Evolutionary conservation across 345 rosid genomes (phyloP), one percentile per base, ranked within the genome.

Genomic region (Noccaea bulbosa): DNA sequence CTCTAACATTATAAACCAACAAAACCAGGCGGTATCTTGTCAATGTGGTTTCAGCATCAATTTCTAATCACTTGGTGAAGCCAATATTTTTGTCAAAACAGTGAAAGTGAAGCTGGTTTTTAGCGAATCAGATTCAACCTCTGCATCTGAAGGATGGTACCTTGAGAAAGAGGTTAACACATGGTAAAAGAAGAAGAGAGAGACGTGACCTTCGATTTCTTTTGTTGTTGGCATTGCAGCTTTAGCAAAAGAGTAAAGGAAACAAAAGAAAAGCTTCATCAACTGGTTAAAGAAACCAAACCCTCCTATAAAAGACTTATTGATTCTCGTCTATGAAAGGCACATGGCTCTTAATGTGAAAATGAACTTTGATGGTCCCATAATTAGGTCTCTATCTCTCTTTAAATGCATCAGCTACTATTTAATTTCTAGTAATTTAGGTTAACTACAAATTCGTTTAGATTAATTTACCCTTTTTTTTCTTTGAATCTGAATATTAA

Each of bases 181-280:
- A 38, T 68, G 58, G 70, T 50, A 61, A 67, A 60, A 35, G 72
- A 41, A 51, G 33, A 58, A 58, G 54, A 64, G 54, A 64, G 50
- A 64, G 30, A 11, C 72, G 33, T 49, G 39, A 35, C 48, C 53
- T 58, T 60, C 10, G 17, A 8, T 61, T 34, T 34, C 34, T 43
- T 65, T 53, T 14, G 39, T 52, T 67, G 43, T 59, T 55, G 53
- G 30, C 61, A 39, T 61, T 70, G 72, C 77, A 71, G 82, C 80
- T 73, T 75, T 79, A 71, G 55, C 58, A 66, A 75, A 79, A 73
- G 79, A 72, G 62, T 75, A 65, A 69, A 72, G 49, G 17, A 67
- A 55, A 34, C 47, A 54, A 77, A 54, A 47, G 17, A 67, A 68
- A 68, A 61, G 69, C 49, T 41, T 15, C 67, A 49, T 16, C 40